Evolutionary conservation across 352 stramenopile species (phyloP).

Genomic region (Globisporangium iwayamae): DNA sequence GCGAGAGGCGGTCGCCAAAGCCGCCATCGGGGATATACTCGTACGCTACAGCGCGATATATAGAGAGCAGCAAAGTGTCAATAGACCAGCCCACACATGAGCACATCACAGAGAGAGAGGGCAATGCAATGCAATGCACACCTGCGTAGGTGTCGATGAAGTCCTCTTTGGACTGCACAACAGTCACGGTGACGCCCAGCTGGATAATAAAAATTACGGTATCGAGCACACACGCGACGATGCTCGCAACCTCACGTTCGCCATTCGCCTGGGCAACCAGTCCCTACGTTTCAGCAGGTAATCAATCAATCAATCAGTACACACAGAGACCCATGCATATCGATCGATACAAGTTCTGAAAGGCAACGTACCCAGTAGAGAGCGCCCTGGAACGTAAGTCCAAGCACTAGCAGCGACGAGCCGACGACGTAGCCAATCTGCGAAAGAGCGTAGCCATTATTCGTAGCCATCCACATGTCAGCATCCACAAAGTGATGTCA

Average conservation of each 20-base stretch:
- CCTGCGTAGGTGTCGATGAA: conserved; percentile 84
- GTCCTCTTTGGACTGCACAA: conserved; percentile 78
- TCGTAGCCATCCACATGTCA: background rate
- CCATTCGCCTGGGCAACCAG: conserved; percentile 36
- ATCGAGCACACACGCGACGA: conserved; percentile 48
- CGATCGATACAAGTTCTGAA: background rate
- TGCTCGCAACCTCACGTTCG: conserved; percentile 30
- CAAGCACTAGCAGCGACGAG: conserved; percentile 58
- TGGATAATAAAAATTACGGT: conserved; percentile 59
- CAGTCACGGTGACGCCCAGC: conserved; percentile 46
- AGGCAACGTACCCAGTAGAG: conserved; percentile 55
- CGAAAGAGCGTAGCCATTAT: background rate
- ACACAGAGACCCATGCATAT: background rate
- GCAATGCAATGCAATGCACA: conserved; percentile 16
- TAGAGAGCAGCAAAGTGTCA: background rate
- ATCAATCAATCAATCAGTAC: background rate
- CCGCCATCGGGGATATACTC: conserved; percentile 75
- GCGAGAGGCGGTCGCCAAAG: conserved; percentile 38
- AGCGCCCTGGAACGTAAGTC: conserved; percentile 61
- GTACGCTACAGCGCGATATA: conserved; percentile 39
- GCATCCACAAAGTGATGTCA: background rate
- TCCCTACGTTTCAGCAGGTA: conserved; percentile 19
- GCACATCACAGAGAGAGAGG: background rate
- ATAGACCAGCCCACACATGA: too few relatives aligned
- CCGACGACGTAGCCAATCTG: conserved; percentile 77